Percentiles rank a stretch among this genome's conserved stretches.
Conservation (phyloP, 495 filamentous ascomycete genomes). For the Xylaria nigripes region DNA sequence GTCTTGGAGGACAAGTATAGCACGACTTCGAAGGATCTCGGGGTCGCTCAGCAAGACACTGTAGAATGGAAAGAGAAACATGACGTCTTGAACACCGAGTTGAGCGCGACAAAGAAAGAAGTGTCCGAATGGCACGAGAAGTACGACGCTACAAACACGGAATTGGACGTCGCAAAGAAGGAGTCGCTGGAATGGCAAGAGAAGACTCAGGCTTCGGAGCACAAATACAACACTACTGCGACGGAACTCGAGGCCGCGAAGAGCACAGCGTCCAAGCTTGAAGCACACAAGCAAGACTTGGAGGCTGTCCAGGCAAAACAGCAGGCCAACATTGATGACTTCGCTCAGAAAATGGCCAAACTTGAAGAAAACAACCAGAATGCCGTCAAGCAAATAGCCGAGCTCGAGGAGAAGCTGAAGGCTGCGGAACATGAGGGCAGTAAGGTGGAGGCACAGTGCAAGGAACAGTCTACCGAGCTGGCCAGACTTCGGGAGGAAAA, state of each 20-base stretch:
- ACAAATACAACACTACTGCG: background rate
- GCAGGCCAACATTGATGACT: background rate
- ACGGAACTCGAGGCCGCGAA: background rate
- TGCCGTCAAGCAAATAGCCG: constrained; percentile 3
- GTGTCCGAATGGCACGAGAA: background rate
- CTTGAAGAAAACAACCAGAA: constrained; percentile 4
- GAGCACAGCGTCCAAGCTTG: background rate
- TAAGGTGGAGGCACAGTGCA: background rate
- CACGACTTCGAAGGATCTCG: background rate
- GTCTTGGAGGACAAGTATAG: background rate
- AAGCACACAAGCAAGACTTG: background rate
- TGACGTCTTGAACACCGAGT: background rate
- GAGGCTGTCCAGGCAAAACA: background rate
- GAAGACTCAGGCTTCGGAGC: background rate
- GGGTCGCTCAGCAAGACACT: background rate
- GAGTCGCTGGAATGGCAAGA: background rate
- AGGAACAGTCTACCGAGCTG: background rate
- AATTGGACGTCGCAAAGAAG: constrained; percentile 4
- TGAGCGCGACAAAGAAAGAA: constrained; percentile 1
- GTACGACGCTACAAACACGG: background rate
- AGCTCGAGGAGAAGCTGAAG: constrained; percentile 9
- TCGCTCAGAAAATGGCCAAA: background rate
- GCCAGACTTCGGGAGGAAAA: background rate
- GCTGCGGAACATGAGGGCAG: constrained; percentile 1
- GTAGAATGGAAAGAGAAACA: constrained; percentile 2